These are phyloP conservation scores for Claviceps lovelessii DNA, from an alignment of 2,329 filamentous ascomycete genomes.

Conservation along the genomic window DNA sequence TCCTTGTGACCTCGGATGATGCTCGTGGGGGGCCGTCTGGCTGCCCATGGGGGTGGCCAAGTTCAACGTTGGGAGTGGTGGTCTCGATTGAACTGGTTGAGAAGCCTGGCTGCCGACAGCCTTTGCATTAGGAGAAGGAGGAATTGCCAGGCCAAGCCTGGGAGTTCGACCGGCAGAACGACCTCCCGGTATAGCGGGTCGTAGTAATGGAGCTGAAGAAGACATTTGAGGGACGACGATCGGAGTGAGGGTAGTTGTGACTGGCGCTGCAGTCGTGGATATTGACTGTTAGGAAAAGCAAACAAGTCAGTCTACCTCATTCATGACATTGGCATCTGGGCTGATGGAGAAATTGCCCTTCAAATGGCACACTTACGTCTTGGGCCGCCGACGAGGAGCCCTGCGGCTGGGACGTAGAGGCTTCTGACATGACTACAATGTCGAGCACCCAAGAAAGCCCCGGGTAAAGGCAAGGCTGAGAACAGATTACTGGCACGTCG, in stretches of 20 bases:
- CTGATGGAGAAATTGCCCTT: neutral
- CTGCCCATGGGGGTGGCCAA: conserved; percentile 82
- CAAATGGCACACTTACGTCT: conserved; percentile 8
- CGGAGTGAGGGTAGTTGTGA: conserved; percentile 18
- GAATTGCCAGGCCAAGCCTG: conserved; percentile 77
- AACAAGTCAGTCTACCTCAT: neutral
- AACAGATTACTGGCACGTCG: conserved; percentile 2
- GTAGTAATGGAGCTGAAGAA: conserved; percentile 64
- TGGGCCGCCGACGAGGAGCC: conserved; percentile 8
- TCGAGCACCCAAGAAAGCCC: conserved; percentile 8
- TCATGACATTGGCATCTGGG: neutral
- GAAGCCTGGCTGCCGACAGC: conserved; percentile 44
- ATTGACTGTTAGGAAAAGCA: conserved; percentile 8
- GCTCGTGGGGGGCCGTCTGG: conserved; percentile 56
- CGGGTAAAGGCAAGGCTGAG: conserved; percentile 2
- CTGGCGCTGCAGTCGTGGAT: conserved; percentile 10
- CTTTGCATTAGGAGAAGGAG: conserved; percentile 69
- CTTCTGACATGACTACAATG: conserved; percentile 14
- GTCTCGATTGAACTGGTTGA: conserved; percentile 21
- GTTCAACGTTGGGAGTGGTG: conserved; percentile 63
- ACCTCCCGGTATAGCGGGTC: conserved; percentile 64
- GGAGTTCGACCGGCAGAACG: conserved; percentile 53
- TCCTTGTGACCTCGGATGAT: conserved; percentile 35
- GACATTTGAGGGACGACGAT: conserved; percentile 47
- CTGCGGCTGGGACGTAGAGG: conserved; percentile 11